These are phyloP conservation scores for Kentomonas sorsogonicus DNA, from an alignment of 208 protist species.

Conservation along the genomic window DNA sequence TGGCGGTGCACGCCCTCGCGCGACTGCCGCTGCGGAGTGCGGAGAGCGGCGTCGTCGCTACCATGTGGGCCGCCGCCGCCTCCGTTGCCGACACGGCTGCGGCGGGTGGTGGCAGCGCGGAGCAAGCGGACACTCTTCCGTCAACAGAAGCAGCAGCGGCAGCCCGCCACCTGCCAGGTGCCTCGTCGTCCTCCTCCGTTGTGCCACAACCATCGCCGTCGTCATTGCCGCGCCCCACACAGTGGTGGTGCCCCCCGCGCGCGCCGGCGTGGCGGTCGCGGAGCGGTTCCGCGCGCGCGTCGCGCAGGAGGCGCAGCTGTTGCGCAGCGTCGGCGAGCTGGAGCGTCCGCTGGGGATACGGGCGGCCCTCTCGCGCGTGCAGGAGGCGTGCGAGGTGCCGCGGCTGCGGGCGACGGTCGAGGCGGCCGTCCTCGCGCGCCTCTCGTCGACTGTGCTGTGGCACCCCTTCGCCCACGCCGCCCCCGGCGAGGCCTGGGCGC, in stretches of 20 bases:
- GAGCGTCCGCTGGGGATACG: conserved; percentile 41
- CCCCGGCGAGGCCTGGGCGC: conserved; percentile 36
- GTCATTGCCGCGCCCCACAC: too few relatives aligned
- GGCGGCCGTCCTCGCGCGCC: conserved; percentile 31
- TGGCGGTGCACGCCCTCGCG: conserved; percentile 27
- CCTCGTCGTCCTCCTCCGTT: too few relatives aligned
- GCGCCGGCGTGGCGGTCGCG: conserved; percentile 17
- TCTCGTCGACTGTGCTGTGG: conserved; percentile 38
- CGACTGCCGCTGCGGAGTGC: conserved; percentile 29
- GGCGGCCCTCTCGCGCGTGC: conserved; percentile 57
- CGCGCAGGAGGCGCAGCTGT: conserved; percentile 42
- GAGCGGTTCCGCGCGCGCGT: conserved; percentile 56
- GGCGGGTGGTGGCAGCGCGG: too few relatives aligned
- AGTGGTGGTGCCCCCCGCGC: too few relatives aligned
- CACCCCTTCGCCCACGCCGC: conserved; percentile 53
- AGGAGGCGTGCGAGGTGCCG: conserved; percentile 18
- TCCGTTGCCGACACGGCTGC: not conserved
- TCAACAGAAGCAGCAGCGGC: not conserved
- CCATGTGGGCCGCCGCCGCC: conserved; percentile 31
- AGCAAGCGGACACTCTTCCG: too few relatives aligned
- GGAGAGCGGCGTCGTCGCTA: conserved; percentile 19
- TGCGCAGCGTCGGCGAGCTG: conserved; percentile 38
- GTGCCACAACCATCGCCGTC: too few relatives aligned
- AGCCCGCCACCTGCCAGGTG: too few relatives aligned
- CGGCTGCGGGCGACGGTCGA: conserved; percentile 34